Conservation (phyloP, 192 early-diverging fungal species). For the Dissophora ornata region DNA sequence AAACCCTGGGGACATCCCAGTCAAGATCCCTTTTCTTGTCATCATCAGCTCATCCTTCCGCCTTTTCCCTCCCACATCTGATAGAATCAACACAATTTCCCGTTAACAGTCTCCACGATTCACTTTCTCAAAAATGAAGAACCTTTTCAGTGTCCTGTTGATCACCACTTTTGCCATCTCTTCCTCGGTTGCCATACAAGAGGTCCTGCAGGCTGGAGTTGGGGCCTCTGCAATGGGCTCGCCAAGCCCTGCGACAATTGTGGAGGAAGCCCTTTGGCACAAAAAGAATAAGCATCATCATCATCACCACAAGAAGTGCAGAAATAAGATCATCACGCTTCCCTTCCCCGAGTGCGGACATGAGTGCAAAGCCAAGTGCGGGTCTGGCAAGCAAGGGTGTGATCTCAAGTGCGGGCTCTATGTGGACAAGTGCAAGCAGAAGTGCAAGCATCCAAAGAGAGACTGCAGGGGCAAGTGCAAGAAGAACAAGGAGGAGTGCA, state of each 20-base stretch:
- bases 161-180: slow-evolving; percentile 1
- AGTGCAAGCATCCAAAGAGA: neutral
- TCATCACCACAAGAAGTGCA: slow-evolving; percentile 1
- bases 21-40: neutral
- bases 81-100: neutral
- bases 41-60: too few species aligned
- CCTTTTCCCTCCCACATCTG: neutral
- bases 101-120: neutral
- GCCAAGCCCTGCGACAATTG: neutral
- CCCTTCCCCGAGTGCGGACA: neutral
- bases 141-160: slow-evolving; percentile 6
- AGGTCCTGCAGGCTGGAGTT: neutral
- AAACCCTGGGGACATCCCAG: neutral
- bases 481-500: neutral
- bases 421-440: neutral
- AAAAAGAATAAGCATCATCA: neutral
- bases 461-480: too few species aligned
- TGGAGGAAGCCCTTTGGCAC: neutral
- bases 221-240: neutral
- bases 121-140: slow-evolving; percentile 1
- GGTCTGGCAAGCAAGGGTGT: too few species aligned
- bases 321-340: too few species aligned
- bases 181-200: slow-evolving; percentile 1
- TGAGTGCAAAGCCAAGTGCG: neutral
- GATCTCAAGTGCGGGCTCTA: neutral